Conservation (phyloP, 495 filamentous ascomycete species). For the Opeltia flavorubescens region DNA sequence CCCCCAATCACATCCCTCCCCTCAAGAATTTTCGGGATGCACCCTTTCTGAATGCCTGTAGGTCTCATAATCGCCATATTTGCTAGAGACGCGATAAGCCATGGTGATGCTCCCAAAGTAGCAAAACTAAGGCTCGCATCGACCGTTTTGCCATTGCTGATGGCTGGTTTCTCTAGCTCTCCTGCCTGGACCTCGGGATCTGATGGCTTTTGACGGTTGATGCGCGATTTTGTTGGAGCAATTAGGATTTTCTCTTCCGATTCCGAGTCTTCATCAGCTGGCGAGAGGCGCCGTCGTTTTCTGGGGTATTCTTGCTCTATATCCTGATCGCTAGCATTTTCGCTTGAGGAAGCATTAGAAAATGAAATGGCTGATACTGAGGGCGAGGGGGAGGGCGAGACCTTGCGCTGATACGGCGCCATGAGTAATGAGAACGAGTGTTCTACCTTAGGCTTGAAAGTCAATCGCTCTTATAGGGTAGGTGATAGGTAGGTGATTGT, state of each 20-base stretch:
- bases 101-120: constrained; percentile 60
- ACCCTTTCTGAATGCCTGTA: constrained; percentile 81
- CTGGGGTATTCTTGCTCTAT: not conserved
- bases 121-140: constrained; percentile 54
- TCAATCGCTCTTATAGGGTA: too few relatives aligned
- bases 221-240: constrained; percentile 6
- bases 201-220: not conserved
- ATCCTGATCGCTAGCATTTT: not conserved
- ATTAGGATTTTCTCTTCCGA: not conserved
- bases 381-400: not conserved
- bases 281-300: constrained; percentile 2
- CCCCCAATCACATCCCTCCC: constrained; percentile 90
- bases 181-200: not conserved
- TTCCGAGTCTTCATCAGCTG: not conserved
- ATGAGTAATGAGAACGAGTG: too few relatives aligned
- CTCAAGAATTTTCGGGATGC: constrained; percentile 79
- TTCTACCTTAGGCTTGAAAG: too few relatives aligned
- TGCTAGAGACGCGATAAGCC: constrained; percentile 73
- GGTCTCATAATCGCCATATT: constrained; percentile 81
- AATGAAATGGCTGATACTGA: not conserved
- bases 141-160: constrained; percentile 18
- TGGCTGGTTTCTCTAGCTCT: constrained; percentile 6
- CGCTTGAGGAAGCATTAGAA: not conserved
- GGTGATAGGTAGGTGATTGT: too few relatives aligned
- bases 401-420: not conserved